Percentiles rank a stretch among this genome's conserved stretches.
Evolutionary conservation across 108 stramenopile species (phyloP).

Genomic region (Schizochytrium sp.): DNA sequence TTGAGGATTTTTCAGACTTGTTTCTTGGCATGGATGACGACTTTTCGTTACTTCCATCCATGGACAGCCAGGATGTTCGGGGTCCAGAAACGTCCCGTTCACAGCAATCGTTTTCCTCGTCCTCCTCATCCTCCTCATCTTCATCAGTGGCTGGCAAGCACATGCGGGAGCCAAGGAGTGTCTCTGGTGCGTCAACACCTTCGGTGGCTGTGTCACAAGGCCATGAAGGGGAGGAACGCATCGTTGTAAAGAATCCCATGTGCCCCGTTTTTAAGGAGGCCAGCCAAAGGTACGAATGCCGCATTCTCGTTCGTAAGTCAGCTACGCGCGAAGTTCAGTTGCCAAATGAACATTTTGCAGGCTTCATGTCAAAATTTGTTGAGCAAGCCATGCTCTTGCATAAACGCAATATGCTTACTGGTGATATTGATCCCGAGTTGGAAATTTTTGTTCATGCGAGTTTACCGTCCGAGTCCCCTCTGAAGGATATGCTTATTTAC

Average conservation of each 20-base stretch:
- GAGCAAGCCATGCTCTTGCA: slow-evolving; percentile 6
- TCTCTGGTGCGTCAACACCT: background rate
- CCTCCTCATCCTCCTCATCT: background rate
- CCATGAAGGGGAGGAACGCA: background rate
- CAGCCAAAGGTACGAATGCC: background rate
- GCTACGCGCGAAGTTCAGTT: background rate
- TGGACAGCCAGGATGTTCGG: background rate
- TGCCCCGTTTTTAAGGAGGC: background rate
- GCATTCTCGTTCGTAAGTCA: background rate
- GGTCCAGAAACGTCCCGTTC: background rate
- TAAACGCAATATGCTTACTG: slow-evolving; percentile 7
- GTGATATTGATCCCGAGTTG: slow-evolving; percentile 19
- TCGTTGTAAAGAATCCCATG: background rate
- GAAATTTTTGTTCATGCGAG: slow-evolving; percentile 57
- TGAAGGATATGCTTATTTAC: slow-evolving; percentile 41
- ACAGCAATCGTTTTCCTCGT: background rate
- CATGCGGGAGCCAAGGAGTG: background rate
- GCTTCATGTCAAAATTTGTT: slow-evolving; percentile 44
- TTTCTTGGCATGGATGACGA: slow-evolving; percentile 7
- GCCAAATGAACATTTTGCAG: slow-evolving; percentile 53
- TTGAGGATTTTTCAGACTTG: slow-evolving; percentile 29
- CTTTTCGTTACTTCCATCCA: background rate
- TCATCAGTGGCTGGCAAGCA: background rate
- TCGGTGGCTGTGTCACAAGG: background rate
- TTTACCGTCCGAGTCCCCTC: background rate